These are phyloP conservation scores for Gracilaria gracilis DNA, from an alignment of 23 red algal genomes.

Conservation along the genomic window DNA sequence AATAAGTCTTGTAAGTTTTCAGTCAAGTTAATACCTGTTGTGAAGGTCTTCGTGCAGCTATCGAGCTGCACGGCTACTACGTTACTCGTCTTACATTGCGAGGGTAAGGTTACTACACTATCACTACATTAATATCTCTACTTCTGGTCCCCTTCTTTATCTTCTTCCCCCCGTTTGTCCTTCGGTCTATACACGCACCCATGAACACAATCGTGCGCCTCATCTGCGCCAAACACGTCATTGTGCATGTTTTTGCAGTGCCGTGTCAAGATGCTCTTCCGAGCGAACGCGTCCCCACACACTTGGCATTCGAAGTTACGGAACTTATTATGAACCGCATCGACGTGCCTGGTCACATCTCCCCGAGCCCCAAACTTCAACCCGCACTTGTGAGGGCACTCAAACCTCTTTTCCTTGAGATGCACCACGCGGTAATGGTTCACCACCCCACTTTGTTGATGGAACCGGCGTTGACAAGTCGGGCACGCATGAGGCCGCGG, in stretches of 20 bases:
- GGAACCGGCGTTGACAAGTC: neutral
- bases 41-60: too few species aligned
- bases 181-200: neutral
- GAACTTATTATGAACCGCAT: constrained; percentile 15
- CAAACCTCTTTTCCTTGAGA: constrained; percentile 8
- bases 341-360: constrained; percentile 37
- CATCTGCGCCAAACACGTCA: neutral
- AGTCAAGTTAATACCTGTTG: too few species aligned
- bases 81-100: neutral
- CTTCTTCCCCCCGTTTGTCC: neutral
- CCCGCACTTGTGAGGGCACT: constrained; percentile 2
- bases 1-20: too few species aligned
- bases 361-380: constrained; percentile 31
- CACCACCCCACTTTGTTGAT: constrained; percentile 16
- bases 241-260: constrained; percentile 32
- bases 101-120: neutral
- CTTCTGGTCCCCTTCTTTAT: neutral
- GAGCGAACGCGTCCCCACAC: neutral
- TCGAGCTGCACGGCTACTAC: neutral
- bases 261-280: constrained; percentile 23
- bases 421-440: constrained; percentile 25
- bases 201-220: neutral
- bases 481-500: neutral
- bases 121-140: neutral
- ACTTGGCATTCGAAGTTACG: constrained; percentile 12